Evolutionary conservation across 805 yeast genomes (phyloP).

Genomic region (Yamadazyma sp.): DNA sequence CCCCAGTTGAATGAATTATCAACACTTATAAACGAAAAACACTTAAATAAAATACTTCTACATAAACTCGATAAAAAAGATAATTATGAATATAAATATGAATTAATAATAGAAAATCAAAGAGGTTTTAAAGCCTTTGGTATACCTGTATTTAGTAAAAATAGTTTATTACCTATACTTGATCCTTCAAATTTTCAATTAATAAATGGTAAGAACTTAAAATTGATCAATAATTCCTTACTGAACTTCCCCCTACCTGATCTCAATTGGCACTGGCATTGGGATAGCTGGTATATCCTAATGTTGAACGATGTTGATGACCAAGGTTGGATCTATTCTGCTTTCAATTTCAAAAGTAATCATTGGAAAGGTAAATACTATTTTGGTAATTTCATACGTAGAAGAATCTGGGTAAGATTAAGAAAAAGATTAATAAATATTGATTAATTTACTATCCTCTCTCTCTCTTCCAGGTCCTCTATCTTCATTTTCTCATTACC

Average conservation of each 20-base stretch:
- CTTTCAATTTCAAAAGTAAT: slow-evolving; percentile 44
- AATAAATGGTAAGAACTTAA: slow-evolving; percentile 37
- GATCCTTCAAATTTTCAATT: slow-evolving; percentile 53
- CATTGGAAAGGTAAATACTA: slow-evolving; percentile 64
- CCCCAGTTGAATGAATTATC: slow-evolving; percentile 12
- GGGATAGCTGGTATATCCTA: slow-evolving; percentile 71
- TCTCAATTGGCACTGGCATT: slow-evolving; percentile 61
- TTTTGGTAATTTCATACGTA: slow-evolving; percentile 60
- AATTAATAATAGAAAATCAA: slow-evolving; percentile 51
- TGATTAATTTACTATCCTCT: too few relatives aligned
- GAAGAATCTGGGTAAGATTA: slow-evolving; percentile 60
- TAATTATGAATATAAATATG: slow-evolving; percentile 21
- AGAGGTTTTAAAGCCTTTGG: slow-evolving; percentile 53
- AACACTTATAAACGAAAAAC: slow-evolving; percentile 2
- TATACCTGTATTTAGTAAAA: slow-evolving; percentile 45
- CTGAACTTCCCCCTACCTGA: slow-evolving; percentile 51
- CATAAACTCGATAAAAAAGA: slow-evolving; percentile 2
- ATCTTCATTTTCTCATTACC: neutral
- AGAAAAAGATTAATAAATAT: slow-evolving; percentile 15
- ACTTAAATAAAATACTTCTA: slow-evolving; percentile 6
- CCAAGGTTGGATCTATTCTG: slow-evolving; percentile 79
- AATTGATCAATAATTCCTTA: slow-evolving; percentile 24
- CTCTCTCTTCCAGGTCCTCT: neutral
- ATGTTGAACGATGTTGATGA: slow-evolving; percentile 74
- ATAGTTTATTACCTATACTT: slow-evolving; percentile 44